Percentiles rank a stretch among this genome's conserved stretches.
These are phyloP conservation scores for Luzula sylvatica DNA, from an alignment of 176 grass and related monocot species.

Conservation along the genomic window DNA sequence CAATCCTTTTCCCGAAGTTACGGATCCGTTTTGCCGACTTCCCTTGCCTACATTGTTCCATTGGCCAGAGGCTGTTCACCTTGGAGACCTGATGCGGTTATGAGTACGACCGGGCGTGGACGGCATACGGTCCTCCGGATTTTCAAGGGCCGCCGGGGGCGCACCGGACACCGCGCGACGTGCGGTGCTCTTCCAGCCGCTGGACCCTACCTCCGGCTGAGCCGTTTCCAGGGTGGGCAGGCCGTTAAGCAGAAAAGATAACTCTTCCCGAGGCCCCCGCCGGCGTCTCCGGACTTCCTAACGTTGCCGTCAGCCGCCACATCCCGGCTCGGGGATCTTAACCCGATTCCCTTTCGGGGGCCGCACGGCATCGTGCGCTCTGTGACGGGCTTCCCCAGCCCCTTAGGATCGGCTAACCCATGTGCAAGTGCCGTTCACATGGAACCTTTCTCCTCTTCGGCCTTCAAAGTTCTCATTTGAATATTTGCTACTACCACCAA, in stretches of 20 bases:
- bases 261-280: slow-evolving; percentile 39
- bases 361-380: too few relatives aligned
- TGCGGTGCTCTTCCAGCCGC: slow-evolving; percentile 41
- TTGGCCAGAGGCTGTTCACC: slow-evolving; percentile 44
- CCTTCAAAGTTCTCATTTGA: slow-evolving; percentile 79
- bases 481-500: slow-evolving; percentile 76
- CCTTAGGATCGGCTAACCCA: too few relatives aligned
- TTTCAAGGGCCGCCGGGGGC: slow-evolving; percentile 26
- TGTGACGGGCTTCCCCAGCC: too few relatives aligned
- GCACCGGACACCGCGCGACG: slow-evolving; percentile 27
- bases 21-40: slow-evolving; percentile 42
- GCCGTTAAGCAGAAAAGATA: slow-evolving; percentile 48
- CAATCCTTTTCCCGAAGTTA: slow-evolving; percentile 50
- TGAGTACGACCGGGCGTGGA: slow-evolving; percentile 37
- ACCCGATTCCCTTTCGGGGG: slow-evolving; percentile 36
- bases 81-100: slow-evolving; percentile 44
- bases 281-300: slow-evolving; percentile 37
- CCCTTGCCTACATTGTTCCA: slow-evolving; percentile 45
- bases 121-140: slow-evolving; percentile 33
- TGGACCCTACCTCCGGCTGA: slow-evolving; percentile 39
- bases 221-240: slow-evolving; percentile 31
- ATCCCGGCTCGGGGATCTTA: slow-evolving; percentile 38
- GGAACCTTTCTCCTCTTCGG: slow-evolving; percentile 83
- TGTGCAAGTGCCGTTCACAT: slow-evolving; percentile 71
- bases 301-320: slow-evolving; percentile 31